A percentile compares a stretch with the other conserved stretches of the same genome.
These are phyloP conservation scores for Leccinellum luteum DNA, from an alignment of 768 basidiomycete species.

Conservation along the genomic window DNA sequence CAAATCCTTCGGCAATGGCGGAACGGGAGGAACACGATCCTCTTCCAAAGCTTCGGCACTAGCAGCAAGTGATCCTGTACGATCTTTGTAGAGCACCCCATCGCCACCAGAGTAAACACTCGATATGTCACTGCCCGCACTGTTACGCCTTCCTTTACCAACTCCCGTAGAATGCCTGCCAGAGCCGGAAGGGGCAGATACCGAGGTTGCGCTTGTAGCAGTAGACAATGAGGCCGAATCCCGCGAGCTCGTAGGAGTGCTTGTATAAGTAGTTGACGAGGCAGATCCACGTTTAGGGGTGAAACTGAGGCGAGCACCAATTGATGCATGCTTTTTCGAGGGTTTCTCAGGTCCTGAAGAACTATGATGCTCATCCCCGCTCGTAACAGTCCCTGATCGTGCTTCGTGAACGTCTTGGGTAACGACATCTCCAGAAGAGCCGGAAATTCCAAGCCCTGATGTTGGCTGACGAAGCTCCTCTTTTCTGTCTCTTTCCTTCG, in stretches of 20 bases:
- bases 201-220: conserved; percentile 74
- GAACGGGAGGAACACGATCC: conserved; percentile 82
- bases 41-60: conserved; percentile 62
- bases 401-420: conserved; percentile 41
- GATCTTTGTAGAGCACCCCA: conserved; percentile 60
- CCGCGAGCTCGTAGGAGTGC: conserved; percentile 78
- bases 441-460: conserved; percentile 35
- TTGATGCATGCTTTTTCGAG: conserved; percentile 58
- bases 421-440: conserved; percentile 33
- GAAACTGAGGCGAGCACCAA: conserved; percentile 65
- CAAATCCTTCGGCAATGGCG: conserved; percentile 88
- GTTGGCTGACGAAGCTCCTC: conserved; percentile 27
- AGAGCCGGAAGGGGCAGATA: conserved; percentile 57
- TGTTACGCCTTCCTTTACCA: conserved; percentile 70
- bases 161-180: conserved; percentile 64
- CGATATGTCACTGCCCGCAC: conserved; percentile 83
- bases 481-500: conserved; percentile 47
- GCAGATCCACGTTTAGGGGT: conserved; percentile 87
- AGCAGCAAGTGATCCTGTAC: conserved; percentile 57
- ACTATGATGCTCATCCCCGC: conserved; percentile 56
- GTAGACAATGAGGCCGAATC: conserved; percentile 84
- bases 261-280: conserved; percentile 83
- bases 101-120: conserved; percentile 67
- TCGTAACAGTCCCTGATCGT: conserved; percentile 41
- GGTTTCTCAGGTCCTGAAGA: conserved; percentile 57